A percentile compares a stretch with the other conserved stretches of the same genome.
phyloP scores from a whole-genome alignment of 2,329 filamentous ascomycete species.

The Alternaria conjuncta region DNA sequence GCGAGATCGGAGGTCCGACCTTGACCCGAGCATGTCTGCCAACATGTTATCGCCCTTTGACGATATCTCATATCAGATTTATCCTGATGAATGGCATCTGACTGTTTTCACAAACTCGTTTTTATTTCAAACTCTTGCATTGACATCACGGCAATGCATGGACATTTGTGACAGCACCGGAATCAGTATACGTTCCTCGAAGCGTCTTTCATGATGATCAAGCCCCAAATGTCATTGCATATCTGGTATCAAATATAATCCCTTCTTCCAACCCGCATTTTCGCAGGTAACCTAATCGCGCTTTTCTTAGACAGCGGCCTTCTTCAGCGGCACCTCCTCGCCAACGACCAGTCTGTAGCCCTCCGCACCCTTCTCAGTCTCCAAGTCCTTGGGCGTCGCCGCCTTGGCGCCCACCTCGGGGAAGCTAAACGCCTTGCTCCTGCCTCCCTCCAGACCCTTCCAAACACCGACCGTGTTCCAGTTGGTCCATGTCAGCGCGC shows the following conservation, averaged over 20 bases:
- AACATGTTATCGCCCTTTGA: no score
- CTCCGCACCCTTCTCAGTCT: conserved; percentile 58
- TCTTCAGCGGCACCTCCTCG: conserved; percentile 35
- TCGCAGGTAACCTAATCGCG: background rate
- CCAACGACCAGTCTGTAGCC: conserved; percentile 53
- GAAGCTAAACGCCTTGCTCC: conserved; percentile 68
- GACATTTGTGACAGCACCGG: background rate
- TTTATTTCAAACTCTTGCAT: background rate
- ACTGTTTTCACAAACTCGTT: no score
- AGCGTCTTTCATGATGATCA: background rate
- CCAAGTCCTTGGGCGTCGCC: conserved; percentile 58
- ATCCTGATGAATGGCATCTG: no score
- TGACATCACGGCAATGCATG: background rate
- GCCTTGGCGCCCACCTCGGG: conserved; percentile 71
- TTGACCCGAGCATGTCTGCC: conserved; percentile 11
- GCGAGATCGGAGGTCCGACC: conserved; percentile 33
- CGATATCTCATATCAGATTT: no score
- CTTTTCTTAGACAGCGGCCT: conserved; percentile 2
- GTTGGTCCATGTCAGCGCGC: conserved; percentile 78
- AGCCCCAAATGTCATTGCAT: background rate
- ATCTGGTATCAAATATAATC: background rate
- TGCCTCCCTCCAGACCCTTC: conserved; percentile 69
- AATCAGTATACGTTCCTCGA: background rate
- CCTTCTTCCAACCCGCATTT: background rate
- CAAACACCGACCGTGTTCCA: conserved; percentile 62